phyloP scores from a whole-genome alignment of 768 basidiomycete species.

The Boletellus ananiceps region DNA sequence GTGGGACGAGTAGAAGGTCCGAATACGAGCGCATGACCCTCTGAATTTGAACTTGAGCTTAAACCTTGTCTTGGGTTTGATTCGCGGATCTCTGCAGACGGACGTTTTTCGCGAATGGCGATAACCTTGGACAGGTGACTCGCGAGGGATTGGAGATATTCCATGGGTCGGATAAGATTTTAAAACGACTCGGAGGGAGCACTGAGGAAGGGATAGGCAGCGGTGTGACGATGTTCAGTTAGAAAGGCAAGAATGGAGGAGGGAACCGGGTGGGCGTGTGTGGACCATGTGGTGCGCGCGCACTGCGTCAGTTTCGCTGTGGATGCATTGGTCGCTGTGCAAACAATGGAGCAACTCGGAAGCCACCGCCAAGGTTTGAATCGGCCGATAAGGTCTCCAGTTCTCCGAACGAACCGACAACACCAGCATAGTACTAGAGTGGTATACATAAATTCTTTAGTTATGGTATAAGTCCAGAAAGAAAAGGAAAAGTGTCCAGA shows the following conservation, averaged over 20 bases:
- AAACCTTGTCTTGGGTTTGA: conserved; percentile 17
- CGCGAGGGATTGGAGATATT: conserved; percentile 21
- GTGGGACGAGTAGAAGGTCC: conserved; percentile 3
- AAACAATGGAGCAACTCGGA: conserved; percentile 1
- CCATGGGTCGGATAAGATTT: conserved; percentile 6
- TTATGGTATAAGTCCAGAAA: conserved; percentile 1
- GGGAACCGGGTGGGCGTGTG: neutral
- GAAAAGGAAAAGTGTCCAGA: neutral
- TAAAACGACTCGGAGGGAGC: neutral
- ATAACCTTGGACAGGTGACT: conserved; percentile 18
- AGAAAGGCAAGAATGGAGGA: neutral
- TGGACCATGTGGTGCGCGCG: conserved; percentile 14
- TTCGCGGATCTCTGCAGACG: conserved; percentile 4
- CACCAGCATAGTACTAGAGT: neutral
- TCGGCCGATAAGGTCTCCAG: conserved; percentile 12
- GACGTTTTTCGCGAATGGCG: conserved; percentile 17
- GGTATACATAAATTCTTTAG: neutral
- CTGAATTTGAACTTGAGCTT: conserved; percentile 4
- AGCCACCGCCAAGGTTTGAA: neutral
- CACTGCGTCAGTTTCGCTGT: conserved; percentile 20
- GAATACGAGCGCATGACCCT: conserved; percentile 8
- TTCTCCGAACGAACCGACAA: conserved; percentile 6
- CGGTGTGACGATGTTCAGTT: neutral
- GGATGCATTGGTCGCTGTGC: conserved; percentile 13
- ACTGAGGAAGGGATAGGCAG: neutral